phyloP scores from a whole-genome alignment of 371 early-diverging fungal genomes.

The Funneliformis caledonium region DNA sequence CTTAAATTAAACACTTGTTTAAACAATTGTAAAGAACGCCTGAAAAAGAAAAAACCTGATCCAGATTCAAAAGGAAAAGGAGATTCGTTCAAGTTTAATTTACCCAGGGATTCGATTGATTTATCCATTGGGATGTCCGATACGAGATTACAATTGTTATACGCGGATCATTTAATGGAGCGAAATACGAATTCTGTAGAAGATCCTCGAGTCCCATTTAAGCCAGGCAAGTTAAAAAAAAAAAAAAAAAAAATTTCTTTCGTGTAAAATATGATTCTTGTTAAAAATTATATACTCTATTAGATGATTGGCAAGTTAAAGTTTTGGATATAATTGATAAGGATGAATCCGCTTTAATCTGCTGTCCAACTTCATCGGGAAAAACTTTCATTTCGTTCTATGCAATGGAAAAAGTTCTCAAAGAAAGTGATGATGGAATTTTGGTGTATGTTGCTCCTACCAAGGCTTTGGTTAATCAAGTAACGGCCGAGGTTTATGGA shows the following conservation, averaged over 20 bases:
- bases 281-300: background rate
- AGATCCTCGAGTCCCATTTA: slow-evolving; percentile 57
- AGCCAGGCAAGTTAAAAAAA: slow-evolving; percentile 44
- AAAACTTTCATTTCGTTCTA: slow-evolving; percentile 72
- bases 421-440: slow-evolving; percentile 48
- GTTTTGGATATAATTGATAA: slow-evolving; percentile 60
- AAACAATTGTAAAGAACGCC: background rate
- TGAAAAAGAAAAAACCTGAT: background rate
- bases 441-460: slow-evolving; percentile 64
- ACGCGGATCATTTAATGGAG: slow-evolving; percentile 39
- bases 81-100: background rate
- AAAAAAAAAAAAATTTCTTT: background rate
- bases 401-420: slow-evolving; percentile 65
- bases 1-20: background rate
- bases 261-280: background rate
- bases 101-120: background rate
- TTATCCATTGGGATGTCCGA: slow-evolving; percentile 25
- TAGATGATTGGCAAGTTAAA: slow-evolving; percentile 60
- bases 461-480: slow-evolving; percentile 68
- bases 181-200: slow-evolving; percentile 47
- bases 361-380: slow-evolving; percentile 66
- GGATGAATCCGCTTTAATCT: slow-evolving; percentile 55
- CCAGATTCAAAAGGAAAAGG: background rate
- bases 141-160: slow-evolving; percentile 31
- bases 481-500: slow-evolving; percentile 65